Percentiles rank a stretch among this genome's conserved stretches.
These are phyloP conservation scores for Boletus smithii DNA, from an alignment of 1,284 basidiomycete genomes.

Conservation along the genomic window DNA sequence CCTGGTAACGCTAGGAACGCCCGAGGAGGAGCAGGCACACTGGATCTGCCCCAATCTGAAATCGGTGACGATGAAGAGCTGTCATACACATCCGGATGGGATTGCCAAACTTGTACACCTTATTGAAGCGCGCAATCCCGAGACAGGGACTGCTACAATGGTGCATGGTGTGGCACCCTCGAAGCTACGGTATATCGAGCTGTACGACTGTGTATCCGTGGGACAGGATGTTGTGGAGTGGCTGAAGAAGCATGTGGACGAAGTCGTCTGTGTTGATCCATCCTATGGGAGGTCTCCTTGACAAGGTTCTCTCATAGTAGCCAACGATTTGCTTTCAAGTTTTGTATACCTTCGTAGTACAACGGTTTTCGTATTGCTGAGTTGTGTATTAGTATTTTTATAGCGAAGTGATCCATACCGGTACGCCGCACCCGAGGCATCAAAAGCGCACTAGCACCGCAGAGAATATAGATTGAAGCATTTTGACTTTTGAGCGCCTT, in stretches of 20 bases:
- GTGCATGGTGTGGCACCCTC: slow-evolving; percentile 42
- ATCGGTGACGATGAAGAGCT: slow-evolving; percentile 54
- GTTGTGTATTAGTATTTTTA: no score
- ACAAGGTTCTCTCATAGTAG: no score
- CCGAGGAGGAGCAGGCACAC: slow-evolving; percentile 54
- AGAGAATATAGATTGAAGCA: slow-evolving; percentile 1
- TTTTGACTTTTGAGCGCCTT: no score
- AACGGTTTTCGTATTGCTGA: no score
- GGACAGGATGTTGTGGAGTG: slow-evolving; percentile 64
- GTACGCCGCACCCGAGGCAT: no score
- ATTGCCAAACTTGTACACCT: slow-evolving; percentile 63
- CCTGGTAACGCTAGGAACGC: slow-evolving; percentile 50
- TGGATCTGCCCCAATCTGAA: slow-evolving; percentile 62
- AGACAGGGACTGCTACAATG: slow-evolving; percentile 31
- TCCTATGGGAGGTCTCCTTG: slow-evolving; percentile 29
- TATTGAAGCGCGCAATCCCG: slow-evolving; percentile 65
- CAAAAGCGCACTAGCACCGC: slow-evolving; percentile 18
- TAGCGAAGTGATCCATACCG: no score
- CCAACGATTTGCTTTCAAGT: no score
- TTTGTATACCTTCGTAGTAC: no score
- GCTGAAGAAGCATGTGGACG: slow-evolving; percentile 55
- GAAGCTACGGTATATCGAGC: slow-evolving; percentile 52
- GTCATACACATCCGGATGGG: slow-evolving; percentile 59
- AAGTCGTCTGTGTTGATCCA: slow-evolving; percentile 59
- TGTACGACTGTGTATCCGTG: slow-evolving; percentile 59